Conservation (phyloP, 768 basidiomycete genomes). For the Russula foetens region DNA sequence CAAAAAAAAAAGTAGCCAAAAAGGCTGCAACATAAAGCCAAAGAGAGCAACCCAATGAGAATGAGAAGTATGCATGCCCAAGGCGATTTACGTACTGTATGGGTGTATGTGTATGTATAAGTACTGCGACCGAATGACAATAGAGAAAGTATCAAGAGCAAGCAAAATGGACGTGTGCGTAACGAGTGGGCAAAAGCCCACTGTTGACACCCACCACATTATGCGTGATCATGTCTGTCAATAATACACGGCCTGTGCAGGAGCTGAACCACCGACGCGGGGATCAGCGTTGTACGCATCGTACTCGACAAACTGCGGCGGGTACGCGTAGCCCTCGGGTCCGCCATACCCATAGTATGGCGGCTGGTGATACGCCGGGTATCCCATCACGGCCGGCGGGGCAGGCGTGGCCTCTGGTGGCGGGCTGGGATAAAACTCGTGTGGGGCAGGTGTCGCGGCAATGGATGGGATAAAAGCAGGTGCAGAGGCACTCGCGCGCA, state of each 20-base stretch:
- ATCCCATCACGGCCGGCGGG: slow-evolving; percentile 39
- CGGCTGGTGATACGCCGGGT: slow-evolving; percentile 38
- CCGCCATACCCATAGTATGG: slow-evolving; percentile 13
- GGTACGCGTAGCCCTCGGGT: slow-evolving; percentile 10
- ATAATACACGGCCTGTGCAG: slow-evolving; percentile 6
- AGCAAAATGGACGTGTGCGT: not conserved
- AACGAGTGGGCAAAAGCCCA: no score
- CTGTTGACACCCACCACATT: not conserved
- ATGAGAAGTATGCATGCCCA: slow-evolving; percentile 1
- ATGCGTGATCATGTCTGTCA: slow-evolving; percentile 1
- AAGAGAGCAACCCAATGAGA: not conserved
- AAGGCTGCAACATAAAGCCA: not conserved
- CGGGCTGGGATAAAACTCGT: slow-evolving; percentile 23
- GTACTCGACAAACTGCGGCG: slow-evolving; percentile 12
- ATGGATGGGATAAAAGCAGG: slow-evolving; percentile 11
- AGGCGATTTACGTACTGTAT: slow-evolving; percentile 10
- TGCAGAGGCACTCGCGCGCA: slow-evolving; percentile 29
- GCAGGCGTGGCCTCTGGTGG: slow-evolving; percentile 23
- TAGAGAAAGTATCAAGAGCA: not conserved
- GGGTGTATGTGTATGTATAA: slow-evolving; percentile 6
- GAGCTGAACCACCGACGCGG: not conserved
- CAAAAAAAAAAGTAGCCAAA: not conserved
- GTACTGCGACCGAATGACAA: not conserved
- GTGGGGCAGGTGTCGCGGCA: slow-evolving; percentile 15
- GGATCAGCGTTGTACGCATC: slow-evolving; percentile 10